phyloP scores from a whole-genome alignment of 2,329 filamentous ascomycete genomes.

The Corniculantispora saksenae region DNA sequence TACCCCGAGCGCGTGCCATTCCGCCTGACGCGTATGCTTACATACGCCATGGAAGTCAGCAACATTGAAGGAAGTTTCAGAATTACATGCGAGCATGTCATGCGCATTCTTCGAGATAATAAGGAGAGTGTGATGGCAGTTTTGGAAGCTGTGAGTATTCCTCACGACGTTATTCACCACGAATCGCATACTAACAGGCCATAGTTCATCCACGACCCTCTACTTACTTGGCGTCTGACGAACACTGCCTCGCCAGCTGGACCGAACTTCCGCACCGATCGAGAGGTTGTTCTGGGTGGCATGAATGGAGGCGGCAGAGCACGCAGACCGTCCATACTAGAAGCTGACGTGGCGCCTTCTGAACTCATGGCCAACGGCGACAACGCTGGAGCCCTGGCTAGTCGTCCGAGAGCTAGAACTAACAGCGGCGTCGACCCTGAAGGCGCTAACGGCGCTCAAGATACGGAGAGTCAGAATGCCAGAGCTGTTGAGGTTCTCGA shows the following conservation, averaged over 20 bases:
- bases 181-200: neutral
- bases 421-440: slow-evolving; percentile 54
- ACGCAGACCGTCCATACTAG: slow-evolving; percentile 70
- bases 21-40: slow-evolving; percentile 97
- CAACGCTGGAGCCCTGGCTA: slow-evolving; percentile 48
- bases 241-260: slow-evolving; percentile 63
- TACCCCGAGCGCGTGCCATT: slow-evolving; percentile 98
- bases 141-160: slow-evolving; percentile 82
- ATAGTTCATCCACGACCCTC: slow-evolving; percentile 98
- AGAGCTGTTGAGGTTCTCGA: slow-evolving; percentile 88
- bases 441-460: slow-evolving; percentile 34
- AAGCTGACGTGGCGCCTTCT: slow-evolving; percentile 60
- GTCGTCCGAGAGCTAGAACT: slow-evolving; percentile 57
- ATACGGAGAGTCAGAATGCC: slow-evolving; percentile 86
- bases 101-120: slow-evolving; percentile 93
- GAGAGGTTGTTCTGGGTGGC: slow-evolving; percentile 53
- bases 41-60: slow-evolving; percentile 99
- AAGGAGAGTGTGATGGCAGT: slow-evolving; percentile 99
- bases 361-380: slow-evolving; percentile 53
- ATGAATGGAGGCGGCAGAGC: slow-evolving; percentile 50
- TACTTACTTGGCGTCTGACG: slow-evolving; percentile 92
- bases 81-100: slow-evolving; percentile 97
- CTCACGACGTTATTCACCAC: neutral
- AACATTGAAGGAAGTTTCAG: slow-evolving; percentile 99
- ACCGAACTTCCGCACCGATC: slow-evolving; percentile 66